phyloP scores from a whole-genome alignment of 208 protist genomes.

The Leishmania martiniquensis region DNA sequence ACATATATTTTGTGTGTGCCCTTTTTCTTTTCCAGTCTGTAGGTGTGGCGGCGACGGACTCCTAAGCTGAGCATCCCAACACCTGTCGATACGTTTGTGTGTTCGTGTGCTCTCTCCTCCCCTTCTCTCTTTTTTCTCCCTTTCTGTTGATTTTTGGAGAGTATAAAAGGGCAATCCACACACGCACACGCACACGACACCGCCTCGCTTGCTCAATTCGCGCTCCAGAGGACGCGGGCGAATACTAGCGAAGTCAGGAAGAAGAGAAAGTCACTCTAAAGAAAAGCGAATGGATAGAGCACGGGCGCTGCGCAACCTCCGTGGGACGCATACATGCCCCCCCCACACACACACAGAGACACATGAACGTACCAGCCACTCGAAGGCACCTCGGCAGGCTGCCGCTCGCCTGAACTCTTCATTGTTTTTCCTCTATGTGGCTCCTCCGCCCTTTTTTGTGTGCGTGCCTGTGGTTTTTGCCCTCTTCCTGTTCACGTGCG shows the following conservation, averaged over 20 bases:
- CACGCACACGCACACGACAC: neutral
- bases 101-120: neutral
- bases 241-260: neutral
- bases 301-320: neutral
- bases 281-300: neutral
- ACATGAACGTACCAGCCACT: neutral
- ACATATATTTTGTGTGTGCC: neutral
- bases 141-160: too few species aligned
- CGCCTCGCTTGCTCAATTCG: too few species aligned
- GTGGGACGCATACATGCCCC: neutral
- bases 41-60: neutral
- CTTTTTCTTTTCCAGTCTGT: neutral
- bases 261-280: neutral
- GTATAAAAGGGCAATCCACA: neutral
- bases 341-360: neutral
- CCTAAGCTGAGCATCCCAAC: neutral
- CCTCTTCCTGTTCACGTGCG: too few species aligned
- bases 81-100: neutral
- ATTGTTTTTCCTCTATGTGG: neutral
- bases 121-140: neutral
- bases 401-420: neutral
- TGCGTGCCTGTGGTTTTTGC: neutral
- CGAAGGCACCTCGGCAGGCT: neutral
- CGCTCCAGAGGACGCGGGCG: neutral
- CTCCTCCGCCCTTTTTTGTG: neutral